Evolutionary conservation across 2,329 filamentous ascomycete species (phyloP).

Genomic region (Xylariaceae sp.): DNA sequence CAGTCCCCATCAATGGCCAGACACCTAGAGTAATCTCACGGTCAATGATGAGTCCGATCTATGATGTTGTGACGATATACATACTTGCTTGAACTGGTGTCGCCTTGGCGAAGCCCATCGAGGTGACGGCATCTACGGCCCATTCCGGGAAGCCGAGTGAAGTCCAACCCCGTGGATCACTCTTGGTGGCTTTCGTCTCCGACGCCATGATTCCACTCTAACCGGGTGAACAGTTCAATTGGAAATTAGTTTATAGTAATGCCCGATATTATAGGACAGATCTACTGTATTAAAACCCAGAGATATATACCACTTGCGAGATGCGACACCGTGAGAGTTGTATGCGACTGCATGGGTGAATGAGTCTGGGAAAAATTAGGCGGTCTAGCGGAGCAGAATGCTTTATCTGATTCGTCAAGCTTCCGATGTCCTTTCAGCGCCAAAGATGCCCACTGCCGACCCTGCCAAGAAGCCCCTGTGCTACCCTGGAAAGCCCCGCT

Average conservation of each 20-base stretch:
- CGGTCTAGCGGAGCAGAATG: constrained; percentile 14
- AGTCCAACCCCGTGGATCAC: constrained; percentile 56
- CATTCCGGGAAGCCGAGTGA: constrained; percentile 69
- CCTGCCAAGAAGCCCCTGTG: neutral
- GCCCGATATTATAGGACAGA: too few species aligned
- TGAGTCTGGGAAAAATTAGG: constrained; percentile 15
- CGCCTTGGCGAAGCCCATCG: constrained; percentile 82
- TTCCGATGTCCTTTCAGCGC: too few species aligned
- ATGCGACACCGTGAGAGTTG: too few species aligned
- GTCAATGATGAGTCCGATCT: neutral
- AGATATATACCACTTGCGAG: too few species aligned
- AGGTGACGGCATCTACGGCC: constrained; percentile 75
- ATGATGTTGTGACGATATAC: neutral
- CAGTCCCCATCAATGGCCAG: constrained; percentile 71
- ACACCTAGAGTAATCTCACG: constrained; percentile 35
- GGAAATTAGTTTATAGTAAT: too few species aligned
- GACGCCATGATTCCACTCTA: constrained; percentile 27
- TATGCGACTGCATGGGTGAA: neutral
- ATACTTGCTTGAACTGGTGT: constrained; percentile 87
- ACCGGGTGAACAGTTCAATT: too few species aligned
- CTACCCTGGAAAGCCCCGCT: neutral
- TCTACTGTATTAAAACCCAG: too few species aligned
- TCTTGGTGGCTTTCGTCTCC: constrained; percentile 34
- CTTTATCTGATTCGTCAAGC: constrained; percentile 1
- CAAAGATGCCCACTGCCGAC: too few species aligned